phyloP scores from a whole-genome alignment of 495 filamentous ascomycete species.

The Penicillium cataractarum region DNA sequence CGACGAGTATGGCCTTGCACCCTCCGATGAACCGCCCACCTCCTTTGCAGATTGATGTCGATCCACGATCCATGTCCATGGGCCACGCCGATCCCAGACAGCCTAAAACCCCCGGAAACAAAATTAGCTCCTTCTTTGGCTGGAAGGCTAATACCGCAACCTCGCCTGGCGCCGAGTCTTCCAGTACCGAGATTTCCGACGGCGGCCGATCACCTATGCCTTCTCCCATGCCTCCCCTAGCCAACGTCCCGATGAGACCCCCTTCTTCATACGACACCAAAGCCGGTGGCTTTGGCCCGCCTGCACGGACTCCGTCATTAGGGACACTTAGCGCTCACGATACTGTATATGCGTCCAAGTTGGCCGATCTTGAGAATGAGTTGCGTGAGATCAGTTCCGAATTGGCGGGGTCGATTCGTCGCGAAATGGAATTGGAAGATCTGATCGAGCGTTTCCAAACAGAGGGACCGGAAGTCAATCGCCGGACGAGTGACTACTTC shows the following conservation, averaged over 20 bases:
- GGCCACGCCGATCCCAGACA: slow-evolving; percentile 37
- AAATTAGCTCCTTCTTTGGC: slow-evolving; percentile 70
- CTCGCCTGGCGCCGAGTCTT: slow-evolving; percentile 61
- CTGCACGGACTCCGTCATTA: slow-evolving; percentile 39
- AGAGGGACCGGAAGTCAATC: slow-evolving; percentile 63
- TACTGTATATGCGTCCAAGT: slow-evolving; percentile 54
- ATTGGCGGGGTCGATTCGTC: slow-evolving; percentile 85
- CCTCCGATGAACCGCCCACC: slow-evolving; percentile 40
- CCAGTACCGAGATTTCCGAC: slow-evolving; percentile 68
- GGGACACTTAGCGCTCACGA: slow-evolving; percentile 46
- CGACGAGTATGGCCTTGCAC: slow-evolving; percentile 51
- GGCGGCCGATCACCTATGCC: slow-evolving; percentile 59
- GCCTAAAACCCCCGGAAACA: slow-evolving; percentile 64
- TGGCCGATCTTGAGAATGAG: slow-evolving; percentile 85
- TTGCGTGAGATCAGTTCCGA: slow-evolving; percentile 90
- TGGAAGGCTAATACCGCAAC: slow-evolving; percentile 57
- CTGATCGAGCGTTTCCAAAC: slow-evolving; percentile 83
- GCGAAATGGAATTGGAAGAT: slow-evolving; percentile 97
- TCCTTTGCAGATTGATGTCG: slow-evolving; percentile 45
- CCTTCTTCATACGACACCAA: slow-evolving; percentile 50
- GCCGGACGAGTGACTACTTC: slow-evolving; percentile 95
- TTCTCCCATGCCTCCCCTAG: slow-evolving; percentile 59
- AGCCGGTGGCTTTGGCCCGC: slow-evolving; percentile 42
- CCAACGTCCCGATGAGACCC: slow-evolving; percentile 44
- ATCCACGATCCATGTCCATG: slow-evolving; percentile 37